Base-by-base conservation (phyloP, 1,284 basidiomycete species). In the Rhodotorula sp. region DNA sequence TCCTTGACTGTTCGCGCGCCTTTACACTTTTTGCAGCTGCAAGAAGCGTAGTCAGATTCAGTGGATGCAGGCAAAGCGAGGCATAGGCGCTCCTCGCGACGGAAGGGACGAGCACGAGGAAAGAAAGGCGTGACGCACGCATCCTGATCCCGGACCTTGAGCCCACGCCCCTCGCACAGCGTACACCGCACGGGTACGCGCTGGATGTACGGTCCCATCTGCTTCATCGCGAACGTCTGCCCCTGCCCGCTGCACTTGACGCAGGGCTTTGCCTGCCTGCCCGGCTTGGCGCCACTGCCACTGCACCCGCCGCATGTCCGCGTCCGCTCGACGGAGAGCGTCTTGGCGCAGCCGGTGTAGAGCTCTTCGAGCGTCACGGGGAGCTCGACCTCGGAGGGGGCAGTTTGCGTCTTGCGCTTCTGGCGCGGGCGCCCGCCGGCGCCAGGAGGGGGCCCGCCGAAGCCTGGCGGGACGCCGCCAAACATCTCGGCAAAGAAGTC, bases 1-100 rank as follows among this genome's bases (percentile, higher is more conserved):
- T 94, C 92, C 78, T 90, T 90, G 57, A 90, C 86, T 0, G 89
- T 91, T 81, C 90, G 91, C 66, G 87, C 86, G 17, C 95, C 95
- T 80, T 96, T 95, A 83, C 95, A 99, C 80, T 92, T 95, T 83
- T 94, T 97, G 85, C 95, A 98, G 74, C 92, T 94, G 78, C 21
- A 48, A 7, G 3, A 8, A 21, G 19, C 50, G 55, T 8, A 6
- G 13, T 7, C 36, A 61, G 46, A 12, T 3, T 17, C 48, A 27
- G 4, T 17, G 27, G 5, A 8, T 50, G 22, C 41, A 25, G 5
- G 15, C 46, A 41, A 34, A 2, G 25, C 29, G 19, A 39, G n/a
- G 25, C 1, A 32, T 48, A 39, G 15, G 32, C n/a, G n/a, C n/a
- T n/a, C n/a, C n/a, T n/a, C n/a, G n/a, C n/a, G n/a, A n/a, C n/a